Evolutionary conservation across 148 eudicot genomes (phyloP).

Genomic region (Cornus controversa): DNA sequence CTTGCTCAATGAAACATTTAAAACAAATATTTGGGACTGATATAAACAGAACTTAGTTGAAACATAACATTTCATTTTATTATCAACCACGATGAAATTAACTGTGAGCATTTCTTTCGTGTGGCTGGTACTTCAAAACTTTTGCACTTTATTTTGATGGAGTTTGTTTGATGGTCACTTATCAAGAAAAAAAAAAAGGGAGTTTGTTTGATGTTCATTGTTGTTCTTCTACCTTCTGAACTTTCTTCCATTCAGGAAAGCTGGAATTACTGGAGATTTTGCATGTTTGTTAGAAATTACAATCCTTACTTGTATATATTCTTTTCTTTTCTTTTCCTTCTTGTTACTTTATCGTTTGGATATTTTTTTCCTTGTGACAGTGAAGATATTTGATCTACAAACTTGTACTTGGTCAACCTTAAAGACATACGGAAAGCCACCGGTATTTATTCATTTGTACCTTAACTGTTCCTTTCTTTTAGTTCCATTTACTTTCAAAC

Average conservation of each 20-base stretch:
- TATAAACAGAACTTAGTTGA: neutral
- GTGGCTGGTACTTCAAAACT: neutral
- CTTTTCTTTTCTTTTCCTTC: neutral
- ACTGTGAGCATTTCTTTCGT: neutral
- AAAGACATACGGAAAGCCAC: constrained; percentile 98
- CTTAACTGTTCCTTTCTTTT: neutral
- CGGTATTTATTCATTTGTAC: constrained; percentile 50
- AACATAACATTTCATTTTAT: neutral
- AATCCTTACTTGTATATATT: neutral
- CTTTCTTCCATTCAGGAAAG: constrained; percentile 3
- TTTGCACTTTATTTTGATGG: neutral
- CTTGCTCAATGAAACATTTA: neutral
- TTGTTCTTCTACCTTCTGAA: neutral
- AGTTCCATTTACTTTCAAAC: neutral
- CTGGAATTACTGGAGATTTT: neutral
- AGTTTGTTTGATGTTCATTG: neutral
- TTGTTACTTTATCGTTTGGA: neutral
- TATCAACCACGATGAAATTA: neutral
- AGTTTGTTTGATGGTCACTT: neutral
- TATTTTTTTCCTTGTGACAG: constrained; percentile 37
- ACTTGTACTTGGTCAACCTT: constrained; percentile 76
- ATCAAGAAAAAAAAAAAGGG: no score
- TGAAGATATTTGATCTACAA: constrained; percentile 86
- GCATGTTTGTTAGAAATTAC: neutral
- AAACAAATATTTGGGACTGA: neutral